Percentiles rank a stretch among this genome's conserved stretches.
These are phyloP conservation scores for Wickerhamiella brachini DNA, from an alignment of 805 yeast genomes.

Conservation along the genomic window DNA sequence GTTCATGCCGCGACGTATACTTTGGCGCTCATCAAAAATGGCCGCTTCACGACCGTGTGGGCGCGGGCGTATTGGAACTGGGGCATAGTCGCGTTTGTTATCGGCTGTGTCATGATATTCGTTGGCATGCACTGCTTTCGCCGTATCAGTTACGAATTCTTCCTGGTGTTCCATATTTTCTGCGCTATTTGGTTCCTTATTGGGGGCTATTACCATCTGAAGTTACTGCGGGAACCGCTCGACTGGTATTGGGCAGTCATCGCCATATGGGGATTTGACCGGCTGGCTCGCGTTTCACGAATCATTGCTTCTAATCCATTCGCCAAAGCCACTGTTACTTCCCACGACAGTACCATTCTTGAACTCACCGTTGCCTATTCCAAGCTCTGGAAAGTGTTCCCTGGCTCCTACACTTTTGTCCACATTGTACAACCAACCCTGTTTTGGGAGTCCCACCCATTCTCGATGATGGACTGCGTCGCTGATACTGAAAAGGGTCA, in stretches of 20 bases:
- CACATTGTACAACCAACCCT: constrained; percentile 32
- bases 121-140: constrained; percentile 42
- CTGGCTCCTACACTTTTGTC: constrained; percentile 43
- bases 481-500: constrained; percentile 7
- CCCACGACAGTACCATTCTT: constrained; percentile 9
- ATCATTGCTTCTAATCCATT: constrained; percentile 38
- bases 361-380: constrained; percentile 26
- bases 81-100: constrained; percentile 34
- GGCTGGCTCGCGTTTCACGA: constrained; percentile 41
- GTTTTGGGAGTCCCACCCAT: constrained; percentile 64
- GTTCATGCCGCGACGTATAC: constrained; percentile 47
- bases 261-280: constrained; percentile 57
- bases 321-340: constrained; percentile 16
- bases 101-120: constrained; percentile 32
- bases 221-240: constrained; percentile 29
- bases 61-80: constrained; percentile 13
- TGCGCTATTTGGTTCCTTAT: constrained; percentile 40
- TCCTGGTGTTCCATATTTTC: constrained; percentile 40
- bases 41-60: constrained; percentile 24
- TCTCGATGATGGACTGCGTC: constrained; percentile 28
- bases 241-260: constrained; percentile 38
- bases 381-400: constrained; percentile 31
- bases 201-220: constrained; percentile 47
- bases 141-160: constrained; percentile 40
- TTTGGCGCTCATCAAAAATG: constrained; percentile 22